Percentiles rank a stretch among this genome's conserved stretches.
phyloP scores from a whole-genome alignment of 2,329 filamentous ascomycete species.

The Tolypocladium tundrense region DNA sequence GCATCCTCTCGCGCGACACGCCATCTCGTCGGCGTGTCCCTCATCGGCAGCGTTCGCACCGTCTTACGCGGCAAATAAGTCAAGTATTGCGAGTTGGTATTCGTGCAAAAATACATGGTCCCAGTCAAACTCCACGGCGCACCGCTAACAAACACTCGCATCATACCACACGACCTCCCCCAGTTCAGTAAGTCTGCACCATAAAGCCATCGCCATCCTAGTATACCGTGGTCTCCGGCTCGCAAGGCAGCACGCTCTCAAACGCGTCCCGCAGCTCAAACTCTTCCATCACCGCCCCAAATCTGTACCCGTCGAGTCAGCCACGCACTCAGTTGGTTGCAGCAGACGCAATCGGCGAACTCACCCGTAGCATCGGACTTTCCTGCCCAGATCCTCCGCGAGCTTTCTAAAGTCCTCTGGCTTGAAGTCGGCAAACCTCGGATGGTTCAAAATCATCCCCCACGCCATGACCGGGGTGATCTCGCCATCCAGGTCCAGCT shows the following conservation, averaged over 20 bases:
- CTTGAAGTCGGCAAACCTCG: conserved; percentile 55
- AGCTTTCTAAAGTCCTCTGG: conserved; percentile 60
- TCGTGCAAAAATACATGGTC: neutral
- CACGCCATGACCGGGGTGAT: conserved; percentile 95
- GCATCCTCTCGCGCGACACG: neutral
- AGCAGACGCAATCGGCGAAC: conserved; percentile 22
- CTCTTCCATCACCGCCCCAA: conserved; percentile 54
- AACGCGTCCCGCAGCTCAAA: conserved; percentile 70
- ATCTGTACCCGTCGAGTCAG: conserved; percentile 26
- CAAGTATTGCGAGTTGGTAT: neutral
- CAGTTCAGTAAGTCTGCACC: neutral
- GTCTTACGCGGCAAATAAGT: neutral
- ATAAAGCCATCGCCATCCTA: neutral
- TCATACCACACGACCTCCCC: neutral
- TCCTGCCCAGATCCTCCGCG: conserved; percentile 62
- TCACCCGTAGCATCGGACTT: conserved; percentile 88
- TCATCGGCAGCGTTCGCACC: neutral
- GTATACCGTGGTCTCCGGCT: conserved; percentile 5
- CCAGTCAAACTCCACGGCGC: neutral
- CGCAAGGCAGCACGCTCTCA: conserved; percentile 41
- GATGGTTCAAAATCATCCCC: conserved; percentile 67
- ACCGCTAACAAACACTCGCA: neutral
- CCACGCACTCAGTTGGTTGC: neutral
- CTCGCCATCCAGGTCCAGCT: conserved; percentile 75
- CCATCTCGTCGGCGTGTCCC: neutral